Percentiles rank a stretch among this genome's conserved stretches.
Conservation (phyloP, 192 early-diverging fungal genomes). For the Linnemannia hyalina region DNA sequence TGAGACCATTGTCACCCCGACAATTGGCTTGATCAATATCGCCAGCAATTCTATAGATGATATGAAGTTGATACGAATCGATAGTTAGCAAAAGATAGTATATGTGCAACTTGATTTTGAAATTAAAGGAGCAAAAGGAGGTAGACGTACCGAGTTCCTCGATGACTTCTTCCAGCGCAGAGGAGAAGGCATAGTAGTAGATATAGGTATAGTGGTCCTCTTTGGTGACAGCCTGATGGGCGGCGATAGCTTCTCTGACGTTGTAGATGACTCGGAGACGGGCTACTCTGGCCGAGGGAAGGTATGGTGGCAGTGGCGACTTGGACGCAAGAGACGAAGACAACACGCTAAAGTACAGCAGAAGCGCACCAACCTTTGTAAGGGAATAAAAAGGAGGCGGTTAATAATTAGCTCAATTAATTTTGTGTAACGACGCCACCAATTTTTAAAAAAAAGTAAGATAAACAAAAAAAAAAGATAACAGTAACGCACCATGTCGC, state of each 20-base stretch:
- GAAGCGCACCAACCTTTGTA: constrained; percentile 64
- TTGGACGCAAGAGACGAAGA: constrained; percentile 79
- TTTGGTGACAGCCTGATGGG: constrained; percentile 35
- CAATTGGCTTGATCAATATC: constrained; percentile 49
- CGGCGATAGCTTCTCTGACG: constrained; percentile 42
- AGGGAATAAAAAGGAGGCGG: background rate
- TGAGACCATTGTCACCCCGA: constrained; percentile 36
- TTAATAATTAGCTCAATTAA: background rate
- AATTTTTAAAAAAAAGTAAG: background rate
- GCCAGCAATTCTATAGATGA: constrained; percentile 34
- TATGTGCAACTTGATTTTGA: background rate
- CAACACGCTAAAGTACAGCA: constrained; percentile 80
- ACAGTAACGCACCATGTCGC: constrained; percentile 61
- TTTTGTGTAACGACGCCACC: background rate
- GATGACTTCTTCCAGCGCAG: constrained; percentile 52
- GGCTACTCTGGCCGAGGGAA: constrained; percentile 70
- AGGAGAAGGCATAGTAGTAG: constrained; percentile 53
- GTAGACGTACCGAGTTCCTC: constrained; percentile 44
- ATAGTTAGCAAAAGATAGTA: background rate
- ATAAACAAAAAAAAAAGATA: background rate
- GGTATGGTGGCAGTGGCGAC: constrained; percentile 76
- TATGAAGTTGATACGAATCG: background rate
- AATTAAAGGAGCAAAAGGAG: background rate
- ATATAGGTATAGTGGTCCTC: constrained; percentile 56
- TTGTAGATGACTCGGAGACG: constrained; percentile 58